Evolutionary conservation across 495 filamentous ascomycete genomes (phyloP).

Genomic region (Choiromyces venosus): DNA sequence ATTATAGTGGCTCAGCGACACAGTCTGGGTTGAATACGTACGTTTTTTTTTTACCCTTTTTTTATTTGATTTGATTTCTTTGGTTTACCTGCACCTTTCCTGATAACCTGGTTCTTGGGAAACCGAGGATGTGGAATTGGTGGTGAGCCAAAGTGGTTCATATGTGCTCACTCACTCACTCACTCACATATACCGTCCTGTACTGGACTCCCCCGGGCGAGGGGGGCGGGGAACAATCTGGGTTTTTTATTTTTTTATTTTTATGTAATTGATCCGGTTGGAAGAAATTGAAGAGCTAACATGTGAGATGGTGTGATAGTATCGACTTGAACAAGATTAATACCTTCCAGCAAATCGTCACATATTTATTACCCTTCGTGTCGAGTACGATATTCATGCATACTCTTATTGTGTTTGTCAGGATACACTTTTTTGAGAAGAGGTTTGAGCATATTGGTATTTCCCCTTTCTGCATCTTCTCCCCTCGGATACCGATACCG

Average conservation of each 20-base stretch:
- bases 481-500: no score
- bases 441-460: constrained; percentile 73
- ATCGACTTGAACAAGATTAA: constrained; percentile 68
- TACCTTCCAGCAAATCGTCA: constrained; percentile 69
- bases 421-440: constrained; percentile 96
- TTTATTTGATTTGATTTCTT: neutral
- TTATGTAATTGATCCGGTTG: neutral
- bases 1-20: constrained; percentile 61
- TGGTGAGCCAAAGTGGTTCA: neutral
- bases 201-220: no score
- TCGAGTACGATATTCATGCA: constrained; percentile 88
- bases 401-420: constrained; percentile 77
- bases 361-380: constrained; percentile 69
- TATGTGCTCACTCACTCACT: neutral
- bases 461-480: neutral
- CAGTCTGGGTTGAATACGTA: constrained; percentile 83
- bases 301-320: constrained; percentile 18
- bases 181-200: no score
- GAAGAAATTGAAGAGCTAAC: constrained; percentile 8
- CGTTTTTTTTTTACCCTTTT: constrained; percentile 4
- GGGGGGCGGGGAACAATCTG: neutral
- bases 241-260: neutral
- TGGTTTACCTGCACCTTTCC: neutral
- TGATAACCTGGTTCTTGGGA: neutral
- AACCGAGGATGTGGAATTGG: neutral